Percentiles rank a stretch among this genome's conserved stretches.
Evolutionary conservation across 768 basidiomycete genomes (phyloP).

Genomic region (Cubamyces lactineus): DNA sequence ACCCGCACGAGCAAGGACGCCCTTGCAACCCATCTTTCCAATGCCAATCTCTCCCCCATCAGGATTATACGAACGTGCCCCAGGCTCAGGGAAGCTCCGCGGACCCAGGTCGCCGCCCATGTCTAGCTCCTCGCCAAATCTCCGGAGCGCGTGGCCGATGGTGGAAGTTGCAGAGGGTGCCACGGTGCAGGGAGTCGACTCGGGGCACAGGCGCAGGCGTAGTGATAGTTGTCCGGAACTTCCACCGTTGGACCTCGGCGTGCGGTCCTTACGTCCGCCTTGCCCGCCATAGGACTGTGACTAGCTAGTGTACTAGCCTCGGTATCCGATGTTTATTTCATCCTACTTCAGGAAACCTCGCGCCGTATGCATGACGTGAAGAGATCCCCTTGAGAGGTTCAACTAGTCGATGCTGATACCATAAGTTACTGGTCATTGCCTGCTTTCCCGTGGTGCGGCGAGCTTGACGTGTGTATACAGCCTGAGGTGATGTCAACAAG

Average conservation of each 20-base stretch:
- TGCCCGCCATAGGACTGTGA: background rate
- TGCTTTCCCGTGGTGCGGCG: too few species aligned
- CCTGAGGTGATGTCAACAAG: slow-evolving; percentile 10
- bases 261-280: background rate
- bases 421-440: too few species aligned
- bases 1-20: background rate
- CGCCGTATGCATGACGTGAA: too few species aligned
- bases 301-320: too few species aligned
- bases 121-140: slow-evolving; percentile 13
- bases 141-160: slow-evolving; percentile 12
- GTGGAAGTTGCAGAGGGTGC: background rate
- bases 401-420: too few species aligned
- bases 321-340: too few species aligned
- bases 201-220: slow-evolving; percentile 8
- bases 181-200: too few species aligned
- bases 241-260: slow-evolving; percentile 15
- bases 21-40: background rate
- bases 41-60: slow-evolving; percentile 5
- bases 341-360: too few species aligned
- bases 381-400: too few species aligned
- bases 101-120: slow-evolving; percentile 18
- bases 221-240: slow-evolving; percentile 24
- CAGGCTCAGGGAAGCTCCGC: slow-evolving; percentile 19
- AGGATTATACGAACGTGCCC: slow-evolving; percentile 2
- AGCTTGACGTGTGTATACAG: too few species aligned